Conservation (phyloP, 2,329 filamentous ascomycete genomes). For the Colletotrichum sp. region DNA sequence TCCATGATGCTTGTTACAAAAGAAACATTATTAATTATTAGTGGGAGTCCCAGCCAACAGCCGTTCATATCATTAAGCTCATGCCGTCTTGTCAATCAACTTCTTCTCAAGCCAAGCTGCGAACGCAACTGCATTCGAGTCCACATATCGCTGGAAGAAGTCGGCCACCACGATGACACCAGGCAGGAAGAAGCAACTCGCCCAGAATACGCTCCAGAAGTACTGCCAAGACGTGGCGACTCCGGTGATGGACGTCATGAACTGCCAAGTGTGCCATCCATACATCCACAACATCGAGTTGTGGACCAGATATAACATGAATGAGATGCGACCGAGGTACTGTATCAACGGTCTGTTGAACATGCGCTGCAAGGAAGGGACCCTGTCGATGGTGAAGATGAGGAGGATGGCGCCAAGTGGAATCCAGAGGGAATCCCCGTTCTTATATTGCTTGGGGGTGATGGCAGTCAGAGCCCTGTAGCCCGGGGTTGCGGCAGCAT, state of each 20-base stretch:
- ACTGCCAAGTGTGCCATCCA: conserved; percentile 34
- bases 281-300: conserved; percentile 64
- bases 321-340: conserved; percentile 68
- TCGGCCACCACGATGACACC: conserved; percentile 1
- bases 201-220: not conserved
- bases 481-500: not conserved
- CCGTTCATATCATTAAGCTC: not conserved
- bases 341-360: conserved; percentile 65
- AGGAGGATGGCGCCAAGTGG: not conserved
- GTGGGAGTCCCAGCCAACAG: not conserved
- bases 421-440: not conserved
- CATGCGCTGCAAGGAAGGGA: conserved; percentile 56
- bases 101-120: conserved; percentile 8
- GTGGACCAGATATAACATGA: conserved; percentile 68
- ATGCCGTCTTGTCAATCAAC: not conserved
- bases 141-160: conserved; percentile 1
- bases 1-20: not conserved
- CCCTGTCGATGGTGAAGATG: not conserved
- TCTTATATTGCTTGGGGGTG: not conserved
- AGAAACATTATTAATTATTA: not conserved
- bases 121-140: not conserved
- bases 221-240: not conserved
- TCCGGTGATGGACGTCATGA: not conserved
- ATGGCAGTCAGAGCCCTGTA: not conserved
- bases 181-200: not conserved